Base-by-base conservation (phyloP, 169 alveolate species). In the Cryptosporidium ubiquitum region DNA sequence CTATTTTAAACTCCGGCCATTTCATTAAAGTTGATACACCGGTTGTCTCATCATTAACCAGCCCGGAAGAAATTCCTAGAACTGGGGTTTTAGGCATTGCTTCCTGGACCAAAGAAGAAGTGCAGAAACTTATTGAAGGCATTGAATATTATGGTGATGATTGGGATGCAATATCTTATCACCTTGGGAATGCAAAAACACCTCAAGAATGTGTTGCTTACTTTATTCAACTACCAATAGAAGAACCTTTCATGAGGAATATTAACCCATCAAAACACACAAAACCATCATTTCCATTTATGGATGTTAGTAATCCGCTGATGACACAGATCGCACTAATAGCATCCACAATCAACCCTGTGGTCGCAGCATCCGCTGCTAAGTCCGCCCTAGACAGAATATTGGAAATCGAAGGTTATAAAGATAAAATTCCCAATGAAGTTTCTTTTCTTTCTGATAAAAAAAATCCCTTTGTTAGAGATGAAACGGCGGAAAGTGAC, bases 301-400 rank as follows among this genome's bases (percentile, higher is more conserved):
- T 55, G 85, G 84, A 71, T 69, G 85, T 91, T 39, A 47, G 92
- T 26, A 91, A 91, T 61, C 94, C 94, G 0, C 64, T 91, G 55
- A 66, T 86, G 92, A 73, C 94, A 10, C 94, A 74, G 35, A 68
- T 91, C 7, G 94, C 93, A 35, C 51, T 91, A 57, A 70, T 91
- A 55, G 93, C 94, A 23, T 91, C 94, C 4, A 49, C 70, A 5
- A 84, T 91, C 5, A 86, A 91, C 64, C 94, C 94, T 14, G 79
- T 84, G 2, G 92, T 91, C 1, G 93, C 94, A 6, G 94, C 94
- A 29, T 85, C 92, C 10, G 94, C 94, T 1, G 94, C 94, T 44
- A 61, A 69, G 14, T 91, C 94, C 23, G 94, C 94, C 12, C 73
- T 91, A 16, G 71, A 61, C 20, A 66, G 86, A 71, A 70, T 91